phyloP scores from a whole-genome alignment of 129 eudicot species.

The Kitagawia praeruptora region DNA sequence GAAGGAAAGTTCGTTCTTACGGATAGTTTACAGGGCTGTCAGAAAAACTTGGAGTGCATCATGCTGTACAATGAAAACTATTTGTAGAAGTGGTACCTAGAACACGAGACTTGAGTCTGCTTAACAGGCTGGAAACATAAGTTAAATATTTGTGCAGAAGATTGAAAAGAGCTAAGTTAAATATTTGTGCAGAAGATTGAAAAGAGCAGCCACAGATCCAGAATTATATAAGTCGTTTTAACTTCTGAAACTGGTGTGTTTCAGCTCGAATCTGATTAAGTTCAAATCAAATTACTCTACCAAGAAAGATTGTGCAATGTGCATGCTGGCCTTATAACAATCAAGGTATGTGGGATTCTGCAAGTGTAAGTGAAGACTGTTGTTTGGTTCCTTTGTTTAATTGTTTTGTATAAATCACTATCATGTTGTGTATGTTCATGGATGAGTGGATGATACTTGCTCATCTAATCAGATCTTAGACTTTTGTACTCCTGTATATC shows the following conservation, averaged over 20 bases:
- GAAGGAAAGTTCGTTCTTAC: not conserved
- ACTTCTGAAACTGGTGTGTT: not conserved
- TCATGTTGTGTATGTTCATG: not conserved
- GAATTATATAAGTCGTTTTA: not conserved
- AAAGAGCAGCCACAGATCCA: not conserved
- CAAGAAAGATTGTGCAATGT: not conserved
- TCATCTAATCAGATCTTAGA: not conserved
- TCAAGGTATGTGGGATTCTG: not conserved
- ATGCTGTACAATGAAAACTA: not conserved
- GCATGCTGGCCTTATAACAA: not conserved
- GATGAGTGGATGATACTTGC: not conserved
- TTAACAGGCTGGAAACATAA: not conserved
- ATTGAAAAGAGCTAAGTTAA: not conserved
- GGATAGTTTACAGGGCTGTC: not conserved
- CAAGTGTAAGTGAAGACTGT: constrained; percentile 1
- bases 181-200: not conserved
- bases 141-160: not conserved
- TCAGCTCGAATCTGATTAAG: constrained; percentile 2
- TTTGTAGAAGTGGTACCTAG: constrained; percentile 1
- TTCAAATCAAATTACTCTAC: not conserved
- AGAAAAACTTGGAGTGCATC: not conserved
- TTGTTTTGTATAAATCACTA: not conserved
- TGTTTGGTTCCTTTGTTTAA: not conserved
- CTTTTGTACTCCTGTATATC: not conserved
- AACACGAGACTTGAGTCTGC: not conserved